phyloP scores from a whole-genome alignment of 768 basidiomycete genomes.

The Phylloporus sp. region DNA sequence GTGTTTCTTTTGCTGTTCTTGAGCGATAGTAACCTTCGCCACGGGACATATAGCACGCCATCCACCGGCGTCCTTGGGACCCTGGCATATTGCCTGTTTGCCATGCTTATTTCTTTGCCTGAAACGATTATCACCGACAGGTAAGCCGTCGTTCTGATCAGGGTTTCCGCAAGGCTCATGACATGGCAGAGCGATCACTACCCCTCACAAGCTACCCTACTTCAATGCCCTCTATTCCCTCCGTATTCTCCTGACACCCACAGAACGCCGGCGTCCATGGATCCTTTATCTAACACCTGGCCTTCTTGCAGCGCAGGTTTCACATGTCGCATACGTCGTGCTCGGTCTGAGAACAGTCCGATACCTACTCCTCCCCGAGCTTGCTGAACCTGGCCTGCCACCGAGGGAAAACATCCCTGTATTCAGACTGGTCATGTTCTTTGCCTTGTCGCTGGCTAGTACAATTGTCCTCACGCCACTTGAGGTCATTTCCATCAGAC shows the following conservation, averaged over 20 bases:
- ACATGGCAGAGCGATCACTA: slow-evolving; percentile 66
- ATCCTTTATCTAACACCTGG: slow-evolving; percentile 77
- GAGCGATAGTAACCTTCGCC: slow-evolving; percentile 55
- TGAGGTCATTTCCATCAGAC: slow-evolving; percentile 73
- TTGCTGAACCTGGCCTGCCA: slow-evolving; percentile 33
- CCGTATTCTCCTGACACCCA: slow-evolving; percentile 73
- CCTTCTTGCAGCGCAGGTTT: slow-evolving; percentile 41
- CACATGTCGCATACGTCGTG: slow-evolving; percentile 44
- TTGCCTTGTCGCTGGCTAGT: slow-evolving; percentile 52
- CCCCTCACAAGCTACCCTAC: slow-evolving; percentile 72
- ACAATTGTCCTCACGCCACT: slow-evolving; percentile 65
- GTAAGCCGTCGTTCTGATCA: slow-evolving; percentile 35
- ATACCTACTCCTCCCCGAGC: slow-evolving; percentile 57
- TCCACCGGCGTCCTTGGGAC: slow-evolving; percentile 57
- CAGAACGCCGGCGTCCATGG: slow-evolving; percentile 77
- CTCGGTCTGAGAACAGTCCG: slow-evolving; percentile 41
- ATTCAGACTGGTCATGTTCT: slow-evolving; percentile 51
- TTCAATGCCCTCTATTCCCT: slow-evolving; percentile 55
- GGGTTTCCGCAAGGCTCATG: not conserved
- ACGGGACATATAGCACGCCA: slow-evolving; percentile 64
- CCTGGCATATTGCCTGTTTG: slow-evolving; percentile 57
- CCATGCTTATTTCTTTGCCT: slow-evolving; percentile 66
- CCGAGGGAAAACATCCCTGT: slow-evolving; percentile 42
- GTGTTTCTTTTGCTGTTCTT: slow-evolving; percentile 55
- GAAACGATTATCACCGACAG: slow-evolving; percentile 73